Percentiles rank a stretch among this genome's conserved stretches.
phyloP scores from a whole-genome alignment of 768 basidiomycete species.

The Hericium coralloides region DNA sequence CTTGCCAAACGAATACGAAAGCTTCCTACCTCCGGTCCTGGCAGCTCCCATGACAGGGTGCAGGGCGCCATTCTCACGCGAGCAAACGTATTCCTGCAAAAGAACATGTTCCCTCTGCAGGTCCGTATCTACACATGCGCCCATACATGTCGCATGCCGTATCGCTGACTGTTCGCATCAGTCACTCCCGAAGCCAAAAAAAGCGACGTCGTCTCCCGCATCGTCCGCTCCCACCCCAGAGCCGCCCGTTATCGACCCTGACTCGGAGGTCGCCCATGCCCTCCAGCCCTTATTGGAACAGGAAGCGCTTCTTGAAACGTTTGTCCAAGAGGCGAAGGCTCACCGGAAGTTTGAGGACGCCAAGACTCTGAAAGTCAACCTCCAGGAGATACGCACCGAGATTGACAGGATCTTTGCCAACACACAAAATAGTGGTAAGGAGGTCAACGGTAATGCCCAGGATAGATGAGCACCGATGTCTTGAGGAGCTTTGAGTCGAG shows the following conservation, averaged over 20 bases:
- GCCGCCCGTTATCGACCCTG: conserved; percentile 38
- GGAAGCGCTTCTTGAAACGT: conserved; percentile 83
- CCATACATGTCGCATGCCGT: not conserved
- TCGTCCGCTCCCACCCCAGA: conserved; percentile 13
- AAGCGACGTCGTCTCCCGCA: conserved; percentile 11
- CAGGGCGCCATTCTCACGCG: conserved; percentile 73
- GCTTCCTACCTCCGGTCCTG: conserved; percentile 53
- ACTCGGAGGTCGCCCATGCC: conserved; percentile 59
- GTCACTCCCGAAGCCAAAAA: conserved; percentile 43
- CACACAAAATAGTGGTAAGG: conserved; percentile 14
- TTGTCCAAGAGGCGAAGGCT: conserved; percentile 83
- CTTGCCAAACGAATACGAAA: conserved; percentile 77
- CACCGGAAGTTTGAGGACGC: conserved; percentile 95
- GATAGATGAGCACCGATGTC: not conserved
- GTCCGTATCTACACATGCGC: conserved; percentile 25
- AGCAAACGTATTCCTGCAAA: conserved; percentile 76
- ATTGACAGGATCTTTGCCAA: conserved; percentile 58
- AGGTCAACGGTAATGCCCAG: conserved; percentile 1
- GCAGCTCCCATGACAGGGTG: conserved; percentile 74
- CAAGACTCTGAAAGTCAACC: conserved; percentile 68
- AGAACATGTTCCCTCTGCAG: conserved; percentile 85
- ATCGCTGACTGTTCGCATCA: conserved; percentile 11
- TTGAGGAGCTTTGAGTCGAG: not conserved
- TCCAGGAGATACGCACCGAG: conserved; percentile 78
- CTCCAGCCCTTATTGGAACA: conserved; percentile 91